Percentiles rank a stretch among this genome's conserved stretches.
Conservation (phyloP, 1,284 basidiomycete species). For the Marasmius fiardii region DNA sequence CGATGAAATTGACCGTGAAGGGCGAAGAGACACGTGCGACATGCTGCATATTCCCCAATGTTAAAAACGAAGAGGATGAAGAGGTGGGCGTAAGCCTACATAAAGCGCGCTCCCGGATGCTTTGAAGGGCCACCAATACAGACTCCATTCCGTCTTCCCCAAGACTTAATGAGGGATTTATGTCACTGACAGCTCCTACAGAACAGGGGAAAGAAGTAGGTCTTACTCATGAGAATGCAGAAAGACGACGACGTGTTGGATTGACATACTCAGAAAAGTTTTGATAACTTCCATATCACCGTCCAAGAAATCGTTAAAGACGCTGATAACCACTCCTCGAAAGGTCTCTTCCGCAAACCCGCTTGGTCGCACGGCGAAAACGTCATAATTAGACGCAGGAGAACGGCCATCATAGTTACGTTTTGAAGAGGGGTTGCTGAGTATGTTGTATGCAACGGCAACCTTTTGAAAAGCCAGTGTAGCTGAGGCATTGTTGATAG, state of each 20-base stretch:
- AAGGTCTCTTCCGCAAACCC: constrained; percentile 74
- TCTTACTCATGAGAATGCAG: too few species aligned
- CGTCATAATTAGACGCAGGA: constrained; percentile 43
- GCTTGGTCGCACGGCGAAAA: constrained; percentile 47
- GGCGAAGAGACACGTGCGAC: constrained; percentile 72
- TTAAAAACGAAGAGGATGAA: constrained; percentile 6
- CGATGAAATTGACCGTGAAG: constrained; percentile 71
- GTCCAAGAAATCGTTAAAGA: constrained; percentile 80
- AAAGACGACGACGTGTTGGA: too few species aligned
- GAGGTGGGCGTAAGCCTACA: constrained; percentile 40
- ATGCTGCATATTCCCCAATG: constrained; percentile 43
- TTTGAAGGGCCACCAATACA: constrained; percentile 57
- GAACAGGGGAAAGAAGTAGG: background rate
- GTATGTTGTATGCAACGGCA: constrained; percentile 77
- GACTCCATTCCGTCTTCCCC: constrained; percentile 72
- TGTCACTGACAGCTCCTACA: constrained; percentile 67
- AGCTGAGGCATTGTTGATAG: constrained; percentile 62
- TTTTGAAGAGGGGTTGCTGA: constrained; percentile 69
- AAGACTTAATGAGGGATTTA: constrained; percentile 66
- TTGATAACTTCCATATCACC: constrained; percentile 82
- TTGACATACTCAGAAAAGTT: constrained; percentile 62
- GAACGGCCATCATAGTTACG: constrained; percentile 66
- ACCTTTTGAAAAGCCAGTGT: constrained; percentile 85
- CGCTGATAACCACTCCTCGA: constrained; percentile 65
- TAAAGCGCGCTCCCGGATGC: constrained; percentile 64